phyloP scores from a whole-genome alignment of 371 early-diverging fungal genomes.

The Parasitella parasitica region DNA sequence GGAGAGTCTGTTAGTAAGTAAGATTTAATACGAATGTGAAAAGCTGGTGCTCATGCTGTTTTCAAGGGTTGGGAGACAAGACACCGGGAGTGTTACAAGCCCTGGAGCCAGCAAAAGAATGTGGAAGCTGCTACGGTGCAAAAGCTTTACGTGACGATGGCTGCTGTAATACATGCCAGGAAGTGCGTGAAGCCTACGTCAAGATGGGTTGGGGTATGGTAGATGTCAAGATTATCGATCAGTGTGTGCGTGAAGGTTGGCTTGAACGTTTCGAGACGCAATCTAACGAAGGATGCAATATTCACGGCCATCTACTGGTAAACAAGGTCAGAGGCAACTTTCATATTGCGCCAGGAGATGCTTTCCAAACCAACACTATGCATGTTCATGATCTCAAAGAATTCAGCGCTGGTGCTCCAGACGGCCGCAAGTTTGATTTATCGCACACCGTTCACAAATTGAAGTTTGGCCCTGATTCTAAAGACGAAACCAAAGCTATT shows the following conservation, averaged over 20 bases:
- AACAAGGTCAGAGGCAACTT: slow-evolving; percentile 93
- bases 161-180: slow-evolving; percentile 96
- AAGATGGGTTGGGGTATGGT: slow-evolving; percentile 81
- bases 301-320: slow-evolving; percentile 80
- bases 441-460: slow-evolving; percentile 83
- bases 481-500: slow-evolving; percentile 25
- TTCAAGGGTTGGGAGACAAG: slow-evolving; percentile 45
- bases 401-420: slow-evolving; percentile 48
- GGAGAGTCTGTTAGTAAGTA: slow-evolving; percentile 55
- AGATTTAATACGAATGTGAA: not conserved
- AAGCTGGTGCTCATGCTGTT: too few species aligned
- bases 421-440: slow-evolving; percentile 70
- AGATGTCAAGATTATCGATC: slow-evolving; percentile 76
- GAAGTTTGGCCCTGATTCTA: slow-evolving; percentile 60
- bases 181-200: slow-evolving; percentile 85
- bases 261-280: slow-evolving; percentile 73
- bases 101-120: slow-evolving; percentile 59
- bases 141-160: slow-evolving; percentile 55
- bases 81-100: slow-evolving; percentile 42
- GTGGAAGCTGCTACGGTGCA: slow-evolving; percentile 93
- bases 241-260: slow-evolving; percentile 91
- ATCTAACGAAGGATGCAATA: slow-evolving; percentile 86
- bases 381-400: slow-evolving; percentile 84
- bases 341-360: slow-evolving; percentile 91
- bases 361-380: slow-evolving; percentile 75